These are phyloP conservation scores for Potentilla sterilis DNA, from an alignment of 306 rosid genomes.

Conservation along the genomic window DNA sequence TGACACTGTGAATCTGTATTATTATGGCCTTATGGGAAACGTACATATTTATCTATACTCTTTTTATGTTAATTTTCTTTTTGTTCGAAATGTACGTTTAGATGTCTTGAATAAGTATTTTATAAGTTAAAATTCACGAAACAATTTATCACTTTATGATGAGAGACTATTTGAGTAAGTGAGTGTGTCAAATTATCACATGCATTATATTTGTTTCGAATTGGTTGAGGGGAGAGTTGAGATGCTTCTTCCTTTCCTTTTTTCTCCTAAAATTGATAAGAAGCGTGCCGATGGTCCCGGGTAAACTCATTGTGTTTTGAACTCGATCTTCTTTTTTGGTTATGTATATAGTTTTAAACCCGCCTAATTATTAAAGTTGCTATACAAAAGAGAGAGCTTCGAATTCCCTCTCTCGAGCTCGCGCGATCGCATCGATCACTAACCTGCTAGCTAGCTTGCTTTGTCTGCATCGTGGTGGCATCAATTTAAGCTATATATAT, in stretches of 20 bases:
- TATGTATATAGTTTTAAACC: conserved; percentile 33
- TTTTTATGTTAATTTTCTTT: too few species aligned
- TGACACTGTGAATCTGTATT: too few species aligned
- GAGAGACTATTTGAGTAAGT: conserved; percentile 7
- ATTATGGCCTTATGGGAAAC: too few species aligned
- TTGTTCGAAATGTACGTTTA: too few species aligned
- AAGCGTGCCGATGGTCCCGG: conserved; percentile 72
- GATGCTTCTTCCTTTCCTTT: conserved; percentile 34
- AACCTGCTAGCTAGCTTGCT: not conserved
- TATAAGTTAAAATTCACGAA: not conserved
- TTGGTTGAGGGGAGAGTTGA: conserved; percentile 28
- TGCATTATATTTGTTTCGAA: conserved; percentile 27
- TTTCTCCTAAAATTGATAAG: conserved; percentile 49
- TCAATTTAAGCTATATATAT: too few species aligned
- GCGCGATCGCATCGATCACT: not conserved
- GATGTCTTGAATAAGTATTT: not conserved
- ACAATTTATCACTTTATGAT: not conserved
- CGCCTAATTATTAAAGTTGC: conserved; percentile 27
- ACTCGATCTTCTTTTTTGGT: conserved; percentile 43
- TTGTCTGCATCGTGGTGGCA: conserved; percentile 57
- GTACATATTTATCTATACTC: too few species aligned
- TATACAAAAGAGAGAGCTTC: not conserved
- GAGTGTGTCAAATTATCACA: conserved; percentile 31
- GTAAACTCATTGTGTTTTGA: conserved; percentile 36
- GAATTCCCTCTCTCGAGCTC: not conserved